These are phyloP conservation scores for Sporothrix pseudoabietina DNA, from an alignment of 2,329 filamentous ascomycete species.

Conservation along the genomic window DNA sequence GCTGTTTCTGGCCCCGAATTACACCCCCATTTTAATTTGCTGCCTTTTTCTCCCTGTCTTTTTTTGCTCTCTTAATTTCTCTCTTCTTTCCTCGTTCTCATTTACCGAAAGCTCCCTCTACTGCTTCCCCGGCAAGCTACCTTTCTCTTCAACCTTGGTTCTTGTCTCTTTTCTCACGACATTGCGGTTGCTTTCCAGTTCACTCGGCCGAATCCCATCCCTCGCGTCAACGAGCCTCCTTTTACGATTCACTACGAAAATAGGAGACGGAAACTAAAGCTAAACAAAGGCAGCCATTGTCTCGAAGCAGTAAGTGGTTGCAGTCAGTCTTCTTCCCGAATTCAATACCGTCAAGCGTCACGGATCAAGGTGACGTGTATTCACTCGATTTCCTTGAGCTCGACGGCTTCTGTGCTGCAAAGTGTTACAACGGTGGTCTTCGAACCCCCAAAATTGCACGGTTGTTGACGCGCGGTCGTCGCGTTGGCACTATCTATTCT, in stretches of 20 bases:
- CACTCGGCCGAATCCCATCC: neutral
- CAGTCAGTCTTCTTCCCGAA: neutral
- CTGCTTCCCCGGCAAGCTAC: slow-evolving; percentile 16
- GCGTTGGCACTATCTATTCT: slow-evolving; percentile 1
- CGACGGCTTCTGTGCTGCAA: neutral
- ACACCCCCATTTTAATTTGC: slow-evolving; percentile 28
- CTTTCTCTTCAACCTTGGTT: slow-evolving; percentile 10
- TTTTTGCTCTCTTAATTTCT: slow-evolving; percentile 25
- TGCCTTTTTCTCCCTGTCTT: neutral
- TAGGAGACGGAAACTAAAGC: neutral
- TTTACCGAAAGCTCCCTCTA: slow-evolving; percentile 13
- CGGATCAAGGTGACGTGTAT: neutral
- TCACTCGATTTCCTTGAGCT: slow-evolving; percentile 4
- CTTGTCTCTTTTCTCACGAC: slow-evolving; percentile 9
- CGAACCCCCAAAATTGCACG: neutral
- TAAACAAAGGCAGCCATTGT: slow-evolving; percentile 6
- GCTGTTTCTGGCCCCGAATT: slow-evolving; percentile 20
- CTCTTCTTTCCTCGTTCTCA: slow-evolving; percentile 10
- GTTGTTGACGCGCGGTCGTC: neutral
- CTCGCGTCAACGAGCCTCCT: slow-evolving; percentile 12
- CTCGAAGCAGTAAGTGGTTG: slow-evolving; percentile 18
- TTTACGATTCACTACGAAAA: neutral
- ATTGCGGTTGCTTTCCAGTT: slow-evolving; percentile 8
- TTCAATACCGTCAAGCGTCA: neutral
- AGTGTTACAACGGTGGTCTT: neutral